Conservation (phyloP, 2,329 filamentous ascomycete genomes). For the Laburnicola sp. region DNA sequence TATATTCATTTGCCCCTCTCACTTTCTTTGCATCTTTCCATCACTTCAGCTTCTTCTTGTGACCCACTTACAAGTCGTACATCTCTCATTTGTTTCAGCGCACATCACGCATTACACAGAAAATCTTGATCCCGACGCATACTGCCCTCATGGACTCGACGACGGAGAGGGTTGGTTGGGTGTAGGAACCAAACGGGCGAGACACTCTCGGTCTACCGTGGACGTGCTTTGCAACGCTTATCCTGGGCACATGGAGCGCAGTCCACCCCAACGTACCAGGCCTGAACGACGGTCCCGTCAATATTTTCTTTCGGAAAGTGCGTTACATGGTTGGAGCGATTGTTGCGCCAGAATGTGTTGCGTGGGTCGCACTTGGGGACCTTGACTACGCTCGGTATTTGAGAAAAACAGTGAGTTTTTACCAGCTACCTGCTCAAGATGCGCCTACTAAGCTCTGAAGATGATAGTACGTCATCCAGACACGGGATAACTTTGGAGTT, state of each 20-base stretch:
- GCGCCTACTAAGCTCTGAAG: not conserved
- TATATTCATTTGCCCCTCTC: too few relatives aligned
- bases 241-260: slow-evolving; percentile 38
- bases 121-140: too few relatives aligned
- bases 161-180: slow-evolving; percentile 14
- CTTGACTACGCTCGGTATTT: not conserved
- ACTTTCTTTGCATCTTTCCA: too few relatives aligned
- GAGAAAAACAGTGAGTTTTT: not conserved
- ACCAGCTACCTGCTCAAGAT: not conserved
- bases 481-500: slow-evolving; percentile 5
- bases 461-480: not conserved
- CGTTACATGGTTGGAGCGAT: slow-evolving; percentile 3
- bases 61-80: too few relatives aligned
- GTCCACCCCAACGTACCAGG: slow-evolving; percentile 37
- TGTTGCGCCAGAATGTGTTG: slow-evolving; percentile 11
- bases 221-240: slow-evolving; percentile 37
- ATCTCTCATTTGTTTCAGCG: too few relatives aligned
- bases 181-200: slow-evolving; percentile 22
- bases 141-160: slow-evolving; percentile 1
- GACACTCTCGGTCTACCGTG: slow-evolving; percentile 40
- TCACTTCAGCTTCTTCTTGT: too few relatives aligned
- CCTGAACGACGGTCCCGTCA: slow-evolving; percentile 2
- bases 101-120: too few relatives aligned
- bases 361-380: not conserved
- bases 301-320: slow-evolving; percentile 8